These are phyloP conservation scores for Calocera cornea DNA, from an alignment of 768 basidiomycete genomes.

Conservation along the genomic window DNA sequence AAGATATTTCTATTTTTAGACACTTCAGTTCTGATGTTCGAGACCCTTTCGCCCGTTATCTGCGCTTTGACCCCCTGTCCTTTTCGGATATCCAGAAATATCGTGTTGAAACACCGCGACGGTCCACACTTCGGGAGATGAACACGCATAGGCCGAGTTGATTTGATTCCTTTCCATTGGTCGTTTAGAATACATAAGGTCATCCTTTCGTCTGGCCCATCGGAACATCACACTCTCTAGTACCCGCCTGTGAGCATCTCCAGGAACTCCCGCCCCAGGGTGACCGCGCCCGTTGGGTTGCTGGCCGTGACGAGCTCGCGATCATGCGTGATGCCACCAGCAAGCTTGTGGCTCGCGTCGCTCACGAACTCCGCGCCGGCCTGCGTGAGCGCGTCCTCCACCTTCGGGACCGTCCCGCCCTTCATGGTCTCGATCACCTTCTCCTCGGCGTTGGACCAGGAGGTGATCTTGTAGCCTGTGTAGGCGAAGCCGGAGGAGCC, in stretches of 20 bases:
- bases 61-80: background rate
- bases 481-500: conserved; percentile 18
- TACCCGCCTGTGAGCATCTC: conserved; percentile 15
- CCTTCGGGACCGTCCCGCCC: conserved; percentile 18
- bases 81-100: no score
- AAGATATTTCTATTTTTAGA: background rate
- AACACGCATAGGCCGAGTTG: no score
- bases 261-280: conserved; percentile 18
- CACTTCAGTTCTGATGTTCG: background rate
- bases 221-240: background rate
- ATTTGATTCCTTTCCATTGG: background rate
- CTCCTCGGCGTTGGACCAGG: conserved; percentile 22
- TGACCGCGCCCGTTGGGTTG: conserved; percentile 18
- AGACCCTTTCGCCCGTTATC: background rate
- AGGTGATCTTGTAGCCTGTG: conserved; percentile 21
- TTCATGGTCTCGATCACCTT: conserved; percentile 18
- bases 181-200: background rate
- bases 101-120: no score
- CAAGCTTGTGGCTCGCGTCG: conserved; percentile 12
- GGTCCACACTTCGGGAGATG: no score
- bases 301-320: conserved; percentile 19
- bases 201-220: background rate
- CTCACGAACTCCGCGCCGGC: conserved; percentile 20
- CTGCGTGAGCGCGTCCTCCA: conserved; percentile 16
- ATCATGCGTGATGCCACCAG: conserved; percentile 18